Percentiles rank a stretch among this genome's conserved stretches.
Evolutionary conservation across 2,329 filamentous ascomycete genomes (phyloP).

Genomic region (Pyrenophora graminea): DNA sequence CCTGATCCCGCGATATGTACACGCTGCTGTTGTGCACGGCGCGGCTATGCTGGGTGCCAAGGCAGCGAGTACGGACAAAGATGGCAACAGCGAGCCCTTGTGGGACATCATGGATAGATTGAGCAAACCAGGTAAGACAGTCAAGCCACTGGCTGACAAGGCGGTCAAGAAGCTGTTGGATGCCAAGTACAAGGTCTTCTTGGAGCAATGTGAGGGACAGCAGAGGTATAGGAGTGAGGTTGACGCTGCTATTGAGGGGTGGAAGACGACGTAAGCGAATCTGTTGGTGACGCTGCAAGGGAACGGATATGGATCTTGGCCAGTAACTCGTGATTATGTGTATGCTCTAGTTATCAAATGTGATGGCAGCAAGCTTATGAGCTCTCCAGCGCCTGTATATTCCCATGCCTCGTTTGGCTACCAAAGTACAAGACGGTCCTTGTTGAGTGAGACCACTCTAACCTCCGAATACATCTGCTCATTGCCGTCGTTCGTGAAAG

Average conservation of each 20-base stretch:
- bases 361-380: slow-evolving; percentile 1
- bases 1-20: slow-evolving; percentile 88
- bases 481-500: slow-evolving; percentile 19
- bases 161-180: slow-evolving; percentile 79
- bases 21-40: slow-evolving; percentile 95
- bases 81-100: slow-evolving; percentile 80
- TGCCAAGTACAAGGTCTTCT: slow-evolving; percentile 93
- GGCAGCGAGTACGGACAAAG: slow-evolving; percentile 79
- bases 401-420: slow-evolving; percentile 1
- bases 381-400: neutral
- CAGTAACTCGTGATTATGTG: neutral
- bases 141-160: slow-evolving; percentile 72
- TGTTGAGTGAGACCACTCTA: neutral
- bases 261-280: slow-evolving; percentile 20
- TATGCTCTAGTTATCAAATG: slow-evolving; percentile 8
- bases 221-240: slow-evolving; percentile 79
- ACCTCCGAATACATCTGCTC: slow-evolving; percentile 1
- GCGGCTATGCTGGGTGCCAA: slow-evolving; percentile 98
- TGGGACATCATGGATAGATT: slow-evolving; percentile 98
- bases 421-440: slow-evolving; percentile 2
- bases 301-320: neutral
- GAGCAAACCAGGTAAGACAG: slow-evolving; percentile 88
- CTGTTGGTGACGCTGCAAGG: neutral
- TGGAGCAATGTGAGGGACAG: slow-evolving; percentile 88
- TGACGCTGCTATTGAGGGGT: slow-evolving; percentile 58